Evolutionary conservation across 345 rosid genomes (phyloP), one percentile per base, ranked within the genome.

Genomic region (Sisymbrium irio): DNA sequence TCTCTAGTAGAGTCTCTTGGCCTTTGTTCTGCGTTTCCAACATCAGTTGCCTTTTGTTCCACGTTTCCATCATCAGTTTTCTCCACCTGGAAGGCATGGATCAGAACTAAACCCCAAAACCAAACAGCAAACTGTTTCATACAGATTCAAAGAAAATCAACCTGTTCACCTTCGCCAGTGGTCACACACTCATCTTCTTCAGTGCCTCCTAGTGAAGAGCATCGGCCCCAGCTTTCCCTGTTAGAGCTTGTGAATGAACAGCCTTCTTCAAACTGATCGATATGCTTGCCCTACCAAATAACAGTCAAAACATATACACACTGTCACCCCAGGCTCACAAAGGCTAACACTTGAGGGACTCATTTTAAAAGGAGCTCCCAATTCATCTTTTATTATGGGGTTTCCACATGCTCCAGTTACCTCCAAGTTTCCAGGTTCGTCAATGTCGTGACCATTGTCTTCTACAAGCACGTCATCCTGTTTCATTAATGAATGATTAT

Each of bases 181-280:
- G 85, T 84, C 41, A 83, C 81, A 69, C 83, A 80, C 78, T 92
- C 99, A 67, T 84, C 97, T 30, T 85, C 99, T 17, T 92, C 97
- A 15, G 91, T 87, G 78, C 91, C 97, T 62, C 97, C 97, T 44
- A 90, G 70, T 69, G 97, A 92, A 62, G 96, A 92, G 85, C 99
- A 95, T 82, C 97, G 83, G 64, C 97, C 99, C 99, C 99, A 95
- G 77, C 99, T 95, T 83, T 89, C 97, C 78, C 97, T 84, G 79
- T 85, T 92, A n/a, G 97, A 95, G 86, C 99, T 92, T 50, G 92
- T 90, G 67, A 86, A 86, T 3, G 97, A 95, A 78, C 95, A 89
- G 56, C 92, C 89, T 60, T 95, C 97, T 57, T 90, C 97, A 44
- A 71, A 82, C 64, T 67, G 86, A 41, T 70, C 87, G 80, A 79